phyloP scores from a whole-genome alignment of 345 rosid genomes.

The Toxicodendron radicans region DNA sequence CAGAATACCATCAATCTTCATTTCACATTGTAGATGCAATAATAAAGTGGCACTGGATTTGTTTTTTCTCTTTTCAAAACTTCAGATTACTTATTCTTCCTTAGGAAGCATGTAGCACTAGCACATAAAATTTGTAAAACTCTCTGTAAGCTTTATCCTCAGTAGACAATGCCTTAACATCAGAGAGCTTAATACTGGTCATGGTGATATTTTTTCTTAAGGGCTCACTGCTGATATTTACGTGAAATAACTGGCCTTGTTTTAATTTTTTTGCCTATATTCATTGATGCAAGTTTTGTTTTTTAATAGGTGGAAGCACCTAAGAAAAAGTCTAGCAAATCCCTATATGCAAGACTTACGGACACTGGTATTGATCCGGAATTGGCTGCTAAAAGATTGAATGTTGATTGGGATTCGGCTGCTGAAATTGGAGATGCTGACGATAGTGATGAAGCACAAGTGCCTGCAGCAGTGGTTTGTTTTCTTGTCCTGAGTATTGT shows the following conservation, averaged over 20 bases:
- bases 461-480: slow-evolving; percentile 74
- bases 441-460: slow-evolving; percentile 52
- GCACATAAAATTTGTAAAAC: background rate
- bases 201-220: background rate
- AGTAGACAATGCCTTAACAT: background rate
- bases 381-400: slow-evolving; percentile 86
- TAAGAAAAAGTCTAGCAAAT: slow-evolving; percentile 63
- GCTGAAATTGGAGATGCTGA: slow-evolving; percentile 77
- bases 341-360: slow-evolving; percentile 79
- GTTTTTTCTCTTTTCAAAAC: background rate
- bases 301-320: slow-evolving; percentile 55
- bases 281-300: slow-evolving; percentile 17
- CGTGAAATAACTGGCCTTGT: background rate
- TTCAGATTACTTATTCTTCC: background rate
- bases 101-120: background rate
- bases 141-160: background rate
- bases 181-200: background rate
- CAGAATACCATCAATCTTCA: background rate
- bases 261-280: background rate
- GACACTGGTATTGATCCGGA: slow-evolving; percentile 81
- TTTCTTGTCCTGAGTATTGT: slow-evolving; percentile 23
- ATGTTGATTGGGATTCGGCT: slow-evolving; percentile 92
- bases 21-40: background rate
- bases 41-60: background rate
- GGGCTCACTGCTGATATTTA: background rate